These are phyloP conservation scores for Picea glauca DNA, from an alignment of 75 land plant species.

Conservation along the genomic window DNA sequence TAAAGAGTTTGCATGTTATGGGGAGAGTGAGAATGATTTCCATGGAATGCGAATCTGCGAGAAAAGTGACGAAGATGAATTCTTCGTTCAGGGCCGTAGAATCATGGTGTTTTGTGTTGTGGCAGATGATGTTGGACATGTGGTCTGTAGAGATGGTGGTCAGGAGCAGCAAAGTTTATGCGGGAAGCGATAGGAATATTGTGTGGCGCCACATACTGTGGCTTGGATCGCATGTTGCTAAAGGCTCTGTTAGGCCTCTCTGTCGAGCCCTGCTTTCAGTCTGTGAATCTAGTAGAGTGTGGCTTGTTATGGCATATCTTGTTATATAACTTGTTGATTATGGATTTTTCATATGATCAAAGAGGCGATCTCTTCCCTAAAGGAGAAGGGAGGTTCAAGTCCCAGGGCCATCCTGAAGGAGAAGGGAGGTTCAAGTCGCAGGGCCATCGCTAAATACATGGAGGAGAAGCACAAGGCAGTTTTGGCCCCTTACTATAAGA, in stretches of 20 bases:
- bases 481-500: too few species aligned
- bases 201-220: slow-evolving; percentile 81
- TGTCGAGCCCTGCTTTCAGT: slow-evolving; percentile 45
- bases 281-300: too few species aligned
- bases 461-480: too few species aligned
- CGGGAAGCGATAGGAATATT: slow-evolving; percentile 64
- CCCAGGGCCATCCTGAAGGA: too few species aligned
- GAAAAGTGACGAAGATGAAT: slow-evolving; percentile 21
- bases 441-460: too few species aligned
- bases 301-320: too few species aligned
- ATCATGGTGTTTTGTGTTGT: slow-evolving; percentile 66
- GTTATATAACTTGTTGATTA: too few species aligned
- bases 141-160: slow-evolving; percentile 67
- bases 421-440: too few species aligned
- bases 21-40: slow-evolving; percentile 61
- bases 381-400: too few species aligned
- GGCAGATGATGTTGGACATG: slow-evolving; percentile 75
- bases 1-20: slow-evolving; percentile 41
- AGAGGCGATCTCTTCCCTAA: too few species aligned
- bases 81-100: slow-evolving; percentile 15
- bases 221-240: slow-evolving; percentile 72
- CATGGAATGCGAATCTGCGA: slow-evolving; percentile 45
- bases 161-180: slow-evolving; percentile 50
- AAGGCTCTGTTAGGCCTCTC: slow-evolving; percentile 70
- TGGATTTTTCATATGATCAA: too few species aligned